These are phyloP conservation scores for Chaetoceros tenuissimus DNA, from an alignment of 108 stramenopile genomes.

Conservation along the genomic window DNA sequence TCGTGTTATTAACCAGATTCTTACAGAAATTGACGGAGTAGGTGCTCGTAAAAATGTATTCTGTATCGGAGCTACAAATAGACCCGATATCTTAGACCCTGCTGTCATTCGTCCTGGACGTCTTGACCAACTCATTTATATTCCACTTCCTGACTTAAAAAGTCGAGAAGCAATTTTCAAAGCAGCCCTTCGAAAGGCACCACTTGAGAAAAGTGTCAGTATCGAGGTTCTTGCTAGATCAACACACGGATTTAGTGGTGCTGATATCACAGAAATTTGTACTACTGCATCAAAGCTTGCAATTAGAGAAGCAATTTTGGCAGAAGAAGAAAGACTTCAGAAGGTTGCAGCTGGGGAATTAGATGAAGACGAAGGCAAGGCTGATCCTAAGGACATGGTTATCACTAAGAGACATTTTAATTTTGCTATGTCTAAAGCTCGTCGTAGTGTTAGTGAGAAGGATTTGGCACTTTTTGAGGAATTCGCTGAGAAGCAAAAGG, in stretches of 20 bases:
- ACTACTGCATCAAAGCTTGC: slow-evolving; percentile 87
- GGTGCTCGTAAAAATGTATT: slow-evolving; percentile 91
- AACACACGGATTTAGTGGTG: slow-evolving; percentile 90
- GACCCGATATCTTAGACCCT: slow-evolving; percentile 90
- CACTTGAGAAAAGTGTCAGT: slow-evolving; percentile 72
- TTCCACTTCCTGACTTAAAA: slow-evolving; percentile 84
- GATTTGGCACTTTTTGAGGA: slow-evolving; percentile 90
- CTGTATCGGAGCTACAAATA: slow-evolving; percentile 92
- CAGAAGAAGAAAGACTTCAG: slow-evolving; percentile 46
- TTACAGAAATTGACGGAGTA: slow-evolving; percentile 97
- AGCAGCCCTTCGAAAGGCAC: slow-evolving; percentile 91
- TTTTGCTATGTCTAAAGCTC: slow-evolving; percentile 85
- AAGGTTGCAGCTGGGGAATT: slow-evolving; percentile 44
- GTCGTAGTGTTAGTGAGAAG: slow-evolving; percentile 84
- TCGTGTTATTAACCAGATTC: slow-evolving; percentile 97
- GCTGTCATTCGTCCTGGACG: slow-evolving; percentile 94
- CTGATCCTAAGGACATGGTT: slow-evolving; percentile 42
- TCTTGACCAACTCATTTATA: slow-evolving; percentile 91
- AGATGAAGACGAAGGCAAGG: slow-evolving; percentile 37
- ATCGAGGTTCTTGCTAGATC: slow-evolving; percentile 77
- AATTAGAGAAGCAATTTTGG: slow-evolving; percentile 86
- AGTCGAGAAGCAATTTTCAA: slow-evolving; percentile 90
- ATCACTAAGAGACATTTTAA: slow-evolving; percentile 87
- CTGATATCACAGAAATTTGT: slow-evolving; percentile 95
- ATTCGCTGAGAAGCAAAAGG: slow-evolving; percentile 85